phyloP scores from a whole-genome alignment of 2,329 filamentous ascomycete genomes.

The Tolypocladium inflatum region DNA sequence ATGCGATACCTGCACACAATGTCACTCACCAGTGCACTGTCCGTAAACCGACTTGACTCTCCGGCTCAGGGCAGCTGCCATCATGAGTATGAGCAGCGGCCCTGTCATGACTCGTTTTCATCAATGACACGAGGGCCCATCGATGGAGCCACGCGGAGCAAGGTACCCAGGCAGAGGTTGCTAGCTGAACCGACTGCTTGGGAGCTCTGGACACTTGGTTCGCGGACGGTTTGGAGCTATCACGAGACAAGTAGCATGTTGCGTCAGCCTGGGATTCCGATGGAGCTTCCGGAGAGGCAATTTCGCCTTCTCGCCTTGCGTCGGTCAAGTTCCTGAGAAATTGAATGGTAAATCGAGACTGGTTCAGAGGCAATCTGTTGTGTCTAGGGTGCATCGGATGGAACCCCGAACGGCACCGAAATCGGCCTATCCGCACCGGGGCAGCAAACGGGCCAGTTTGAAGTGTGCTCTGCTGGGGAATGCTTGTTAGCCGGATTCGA shows the following conservation, averaged over 20 bases:
- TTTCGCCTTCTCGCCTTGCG: not conserved
- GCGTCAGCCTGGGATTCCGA: too few species aligned
- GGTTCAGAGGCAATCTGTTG: not conserved
- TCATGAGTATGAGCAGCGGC: not conserved
- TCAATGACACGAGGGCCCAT: not conserved
- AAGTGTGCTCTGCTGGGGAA: too few species aligned
- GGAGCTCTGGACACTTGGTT: not conserved
- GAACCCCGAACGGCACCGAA: not conserved
- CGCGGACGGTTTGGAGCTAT: not conserved
- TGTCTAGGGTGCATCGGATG: not conserved
- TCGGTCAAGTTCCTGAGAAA: not conserved
- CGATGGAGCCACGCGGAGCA: not conserved
- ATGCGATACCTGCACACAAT: too few species aligned
- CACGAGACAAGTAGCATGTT: not conserved
- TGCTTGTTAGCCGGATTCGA: not conserved
- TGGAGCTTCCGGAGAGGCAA: not conserved
- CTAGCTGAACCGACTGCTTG: not conserved
- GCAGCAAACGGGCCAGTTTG: not conserved
- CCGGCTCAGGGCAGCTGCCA: not conserved
- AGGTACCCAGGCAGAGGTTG: not conserved
- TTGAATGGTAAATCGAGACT: not conserved
- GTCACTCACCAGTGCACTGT: not conserved
- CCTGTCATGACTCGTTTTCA: not conserved
- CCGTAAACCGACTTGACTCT: not conserved
- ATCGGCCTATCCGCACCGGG: not conserved